These are phyloP conservation scores for Hamamelis virginiana DNA, from an alignment of 164 flowering plant species.

Conservation along the genomic window DNA sequence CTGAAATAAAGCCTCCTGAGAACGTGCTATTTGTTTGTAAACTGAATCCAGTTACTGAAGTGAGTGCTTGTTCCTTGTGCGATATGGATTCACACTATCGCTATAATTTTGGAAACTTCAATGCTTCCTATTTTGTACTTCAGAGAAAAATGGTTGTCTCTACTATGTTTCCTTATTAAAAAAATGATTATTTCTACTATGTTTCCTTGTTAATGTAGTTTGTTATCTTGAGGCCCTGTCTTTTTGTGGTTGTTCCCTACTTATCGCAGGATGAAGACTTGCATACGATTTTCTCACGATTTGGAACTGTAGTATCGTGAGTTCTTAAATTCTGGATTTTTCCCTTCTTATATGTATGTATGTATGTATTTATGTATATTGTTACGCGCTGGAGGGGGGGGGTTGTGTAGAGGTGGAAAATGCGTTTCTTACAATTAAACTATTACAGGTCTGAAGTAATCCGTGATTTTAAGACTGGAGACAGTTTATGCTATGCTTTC, in stretches of 20 bases:
- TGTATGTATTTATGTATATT: background rate
- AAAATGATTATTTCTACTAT: background rate
- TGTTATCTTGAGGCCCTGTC: background rate
- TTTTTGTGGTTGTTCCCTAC: background rate
- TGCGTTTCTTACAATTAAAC: background rate
- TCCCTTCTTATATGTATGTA: too few species aligned
- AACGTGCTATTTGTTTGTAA: constrained; percentile 95
- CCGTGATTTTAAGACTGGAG: constrained; percentile 92
- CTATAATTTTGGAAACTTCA: background rate
- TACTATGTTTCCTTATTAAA: background rate
- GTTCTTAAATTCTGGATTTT: constrained; percentile 22
- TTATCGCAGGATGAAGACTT: constrained; percentile 81
- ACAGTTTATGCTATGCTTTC: constrained; percentile 90
- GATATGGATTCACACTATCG: background rate
- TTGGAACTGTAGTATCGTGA: constrained; percentile 88
- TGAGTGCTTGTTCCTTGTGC: constrained; percentile 29
- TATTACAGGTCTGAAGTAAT: constrained; percentile 80
- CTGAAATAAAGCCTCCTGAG: constrained; percentile 92
- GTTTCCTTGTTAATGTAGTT: background rate
- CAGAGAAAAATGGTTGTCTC: too few species aligned
- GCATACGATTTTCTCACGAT: constrained; percentile 91
- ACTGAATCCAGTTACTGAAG: constrained; percentile 97
- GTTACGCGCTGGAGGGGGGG: background rate
- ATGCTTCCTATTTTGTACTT: too few species aligned
- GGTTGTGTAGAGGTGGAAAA: background rate